Percentiles rank a stretch among this genome's conserved stretches.
These are phyloP conservation scores for Zygosaccharomyces kombuchaensis DNA, from an alignment of 805 yeast species.

Conservation along the genomic window DNA sequence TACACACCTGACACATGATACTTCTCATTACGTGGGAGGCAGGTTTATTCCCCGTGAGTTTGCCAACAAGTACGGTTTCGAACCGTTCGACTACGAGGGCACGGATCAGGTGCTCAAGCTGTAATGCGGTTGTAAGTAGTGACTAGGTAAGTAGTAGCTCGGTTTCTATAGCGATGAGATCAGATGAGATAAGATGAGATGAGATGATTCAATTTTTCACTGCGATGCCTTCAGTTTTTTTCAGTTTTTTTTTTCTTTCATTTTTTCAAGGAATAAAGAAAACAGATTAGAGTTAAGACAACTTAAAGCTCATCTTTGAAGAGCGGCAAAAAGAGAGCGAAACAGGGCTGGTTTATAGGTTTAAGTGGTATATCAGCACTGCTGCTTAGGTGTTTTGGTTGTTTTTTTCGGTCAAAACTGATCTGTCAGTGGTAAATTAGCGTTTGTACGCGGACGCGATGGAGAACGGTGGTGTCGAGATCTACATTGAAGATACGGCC, in stretches of 20 bases:
- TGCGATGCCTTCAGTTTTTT: conserved; percentile 7
- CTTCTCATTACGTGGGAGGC: conserved; percentile 81
- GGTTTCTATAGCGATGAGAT: conserved; percentile 1
- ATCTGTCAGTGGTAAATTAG: conserved; percentile 1
- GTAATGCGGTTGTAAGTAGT: neutral
- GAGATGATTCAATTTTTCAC: neutral
- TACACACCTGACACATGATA: conserved; percentile 39
- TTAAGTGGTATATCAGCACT: neutral
- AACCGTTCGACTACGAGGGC: conserved; percentile 55
- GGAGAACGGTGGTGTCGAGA: conserved; percentile 3
- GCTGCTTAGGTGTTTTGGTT: neutral
- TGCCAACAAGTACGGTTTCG: conserved; percentile 70
- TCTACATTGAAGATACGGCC: conserved; percentile 21
- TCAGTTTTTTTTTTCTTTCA: neutral
- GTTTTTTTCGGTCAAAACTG: neutral
- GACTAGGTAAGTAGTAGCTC: neutral
- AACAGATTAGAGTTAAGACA: conserved; percentile 2
- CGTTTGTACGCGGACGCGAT: conserved; percentile 5
- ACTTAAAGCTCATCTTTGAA: neutral
- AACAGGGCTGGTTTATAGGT: neutral
- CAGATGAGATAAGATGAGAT: neutral
- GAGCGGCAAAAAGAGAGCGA: neutral
- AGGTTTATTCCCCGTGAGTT: conserved; percentile 66
- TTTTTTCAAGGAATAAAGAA: conserved; percentile 1
- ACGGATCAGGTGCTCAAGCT: conserved; percentile 51